Percentiles rank a stretch among this genome's conserved stretches.
phyloP scores from a whole-genome alignment of 2,329 filamentous ascomycete genomes.

The Aspergillus spinulosporus region DNA sequence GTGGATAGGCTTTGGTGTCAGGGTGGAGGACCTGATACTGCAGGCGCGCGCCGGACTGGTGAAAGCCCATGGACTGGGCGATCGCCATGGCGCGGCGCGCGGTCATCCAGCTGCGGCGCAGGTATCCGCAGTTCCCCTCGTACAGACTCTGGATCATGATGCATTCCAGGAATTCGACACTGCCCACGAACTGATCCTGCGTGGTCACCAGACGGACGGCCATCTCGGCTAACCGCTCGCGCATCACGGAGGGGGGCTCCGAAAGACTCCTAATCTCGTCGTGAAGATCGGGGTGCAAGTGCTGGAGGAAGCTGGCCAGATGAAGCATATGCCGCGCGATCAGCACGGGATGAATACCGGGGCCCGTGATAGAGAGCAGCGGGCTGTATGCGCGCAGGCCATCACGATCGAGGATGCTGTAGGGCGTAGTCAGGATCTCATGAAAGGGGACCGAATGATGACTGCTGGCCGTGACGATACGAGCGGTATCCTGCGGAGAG shows the following conservation, averaged over 20 bases:
- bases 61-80: neutral
- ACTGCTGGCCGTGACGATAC: neutral
- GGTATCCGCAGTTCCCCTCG: neutral
- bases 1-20: neutral
- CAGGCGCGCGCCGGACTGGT: neutral
- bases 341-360: neutral
- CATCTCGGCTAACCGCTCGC: neutral
- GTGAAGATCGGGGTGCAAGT: neutral
- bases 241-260: neutral
- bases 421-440: neutral
- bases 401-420: neutral
- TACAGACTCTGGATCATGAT: constrained; percentile 11
- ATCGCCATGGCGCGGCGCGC: neutral
- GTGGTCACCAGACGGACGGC: constrained; percentile 4
- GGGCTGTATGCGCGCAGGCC: neutral
- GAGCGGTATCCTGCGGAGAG: neutral
- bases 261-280: neutral
- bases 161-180: constrained; percentile 2
- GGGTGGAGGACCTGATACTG: neutral
- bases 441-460: neutral
- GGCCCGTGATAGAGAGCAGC: neutral
- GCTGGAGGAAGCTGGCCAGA: constrained; percentile 6
- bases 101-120: neutral
- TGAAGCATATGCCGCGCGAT: constrained; percentile 5
- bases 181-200: constrained; percentile 3